phyloP scores from a whole-genome alignment of 768 basidiomycete species.

The Tylopilus cervinicoccineus region DNA sequence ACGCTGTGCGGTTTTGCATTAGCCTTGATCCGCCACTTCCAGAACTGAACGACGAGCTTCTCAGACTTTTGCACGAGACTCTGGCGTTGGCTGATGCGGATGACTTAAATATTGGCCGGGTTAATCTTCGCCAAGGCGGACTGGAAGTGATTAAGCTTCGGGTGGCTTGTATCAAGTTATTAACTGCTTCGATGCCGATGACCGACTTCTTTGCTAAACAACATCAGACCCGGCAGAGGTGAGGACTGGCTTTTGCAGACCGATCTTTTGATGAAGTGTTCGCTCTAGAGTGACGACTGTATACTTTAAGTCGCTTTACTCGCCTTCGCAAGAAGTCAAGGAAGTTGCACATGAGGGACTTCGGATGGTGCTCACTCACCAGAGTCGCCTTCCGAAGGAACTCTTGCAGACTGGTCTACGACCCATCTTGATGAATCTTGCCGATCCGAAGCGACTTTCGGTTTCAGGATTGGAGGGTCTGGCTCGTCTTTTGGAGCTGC shows the following conservation, averaged over 20 bases:
- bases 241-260: conserved; percentile 12
- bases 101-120: conserved; percentile 75
- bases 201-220: conserved; percentile 92
- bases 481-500: conserved; percentile 85
- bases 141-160: conserved; percentile 85
- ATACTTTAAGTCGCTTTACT: conserved; percentile 98
- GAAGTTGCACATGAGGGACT: conserved; percentile 94
- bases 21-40: conserved; percentile 85
- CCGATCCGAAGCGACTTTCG: conserved; percentile 91
- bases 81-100: conserved; percentile 95
- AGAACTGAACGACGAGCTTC: conserved; percentile 88
- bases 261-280: conserved; percentile 3
- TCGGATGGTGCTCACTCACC: conserved; percentile 81
- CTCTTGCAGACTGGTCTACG: conserved; percentile 92
- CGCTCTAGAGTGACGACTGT: conserved; percentile 78
- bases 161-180: conserved; percentile 87
- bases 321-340: conserved; percentile 85
- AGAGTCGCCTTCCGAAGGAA: conserved; percentile 91
- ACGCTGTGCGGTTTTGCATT: conserved; percentile 92
- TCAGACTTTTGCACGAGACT: conserved; percentile 88
- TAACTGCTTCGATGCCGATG: conserved; percentile 92
- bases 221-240: conserved; percentile 83
- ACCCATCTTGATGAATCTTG: conserved; percentile 96
- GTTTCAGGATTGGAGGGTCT: conserved; percentile 91
- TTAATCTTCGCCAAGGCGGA: conserved; percentile 70